Evolutionary conservation across 345 rosid genomes (phyloP), one percentile per base, ranked within the genome.

Genomic region (Acer negundo): DNA sequence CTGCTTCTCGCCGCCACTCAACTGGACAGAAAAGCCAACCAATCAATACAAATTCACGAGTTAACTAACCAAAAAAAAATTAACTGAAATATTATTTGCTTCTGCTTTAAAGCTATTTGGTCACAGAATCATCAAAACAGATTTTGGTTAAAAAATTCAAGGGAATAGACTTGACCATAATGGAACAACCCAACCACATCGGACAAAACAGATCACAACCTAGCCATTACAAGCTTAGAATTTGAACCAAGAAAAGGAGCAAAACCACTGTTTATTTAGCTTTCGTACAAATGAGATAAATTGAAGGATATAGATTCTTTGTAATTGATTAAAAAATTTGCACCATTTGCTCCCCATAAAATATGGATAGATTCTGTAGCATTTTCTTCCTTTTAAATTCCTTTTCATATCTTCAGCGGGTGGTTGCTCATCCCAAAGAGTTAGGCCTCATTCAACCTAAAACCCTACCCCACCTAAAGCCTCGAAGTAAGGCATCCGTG

Each of bases 1-100:
- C 86, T 94, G 99, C 83, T 97, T 97, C 87, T 97, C 99, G 80
- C 99, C 99, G 72, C 99, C 98, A 77, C 99, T 97, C 87, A 97
- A 85, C 98, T 97, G 92, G 82, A 78, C 38, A 82, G 68, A 78
- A 78, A 73, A 73, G 31, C 38, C 42, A 24, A 40, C 7, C 40
- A 31, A 61, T 79, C 70, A 78, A 20, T 20, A 31, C 68, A 44
- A 67, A 35, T 38, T 77, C 72, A 75, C 49, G 40, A 64, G n/a
- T 65, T 35, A 42, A 42, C 62, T 66, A 63, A 20, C 20, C 19
- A 51, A 76, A 16, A 49, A 47, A 49, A 19, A 47, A 76, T 38
- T 4, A n/a, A 80, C 53, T 62, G 28, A 67, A 40, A 72, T 11
- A 42, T 42, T 49, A 10, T 15, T 38, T 62, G 35, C 38, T 61